These are phyloP conservation scores for Aureobasidium uvarum DNA, from an alignment of 2,329 filamentous ascomycete species.

Conservation along the genomic window DNA sequence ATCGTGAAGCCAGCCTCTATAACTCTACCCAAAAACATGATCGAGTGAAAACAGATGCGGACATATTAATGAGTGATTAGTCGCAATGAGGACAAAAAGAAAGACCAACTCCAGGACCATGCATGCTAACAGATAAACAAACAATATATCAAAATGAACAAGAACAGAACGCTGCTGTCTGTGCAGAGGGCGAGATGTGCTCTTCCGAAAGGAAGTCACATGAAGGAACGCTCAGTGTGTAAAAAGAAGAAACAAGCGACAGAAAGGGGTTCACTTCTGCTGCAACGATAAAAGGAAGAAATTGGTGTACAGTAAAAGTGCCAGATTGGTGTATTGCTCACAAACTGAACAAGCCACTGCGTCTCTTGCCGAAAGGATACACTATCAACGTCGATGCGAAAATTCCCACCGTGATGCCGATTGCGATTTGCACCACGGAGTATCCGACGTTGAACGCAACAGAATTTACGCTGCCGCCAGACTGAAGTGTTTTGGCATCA, in stretches of 20 bases:
- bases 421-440: conserved; percentile 51
- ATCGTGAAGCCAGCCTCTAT: not conserved
- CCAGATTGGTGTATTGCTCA: conserved; percentile 18
- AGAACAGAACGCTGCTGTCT: not conserved
- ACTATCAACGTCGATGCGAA: conserved; percentile 51
- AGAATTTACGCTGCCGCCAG: conserved; percentile 40
- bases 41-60: not conserved
- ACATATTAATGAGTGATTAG: conserved; percentile 3
- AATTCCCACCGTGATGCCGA: conserved; percentile 52
- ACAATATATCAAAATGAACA: not conserved
- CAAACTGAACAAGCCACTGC: conserved; percentile 47
- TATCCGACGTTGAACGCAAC: conserved; percentile 51
- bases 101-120: not conserved
- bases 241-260: not conserved
- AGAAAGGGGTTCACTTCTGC: not conserved
- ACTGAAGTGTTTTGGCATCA: conserved; percentile 38
- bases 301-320: not conserved
- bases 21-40: not conserved
- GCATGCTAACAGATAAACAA: not conserved
- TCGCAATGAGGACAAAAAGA: not conserved
- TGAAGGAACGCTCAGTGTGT: not conserved
- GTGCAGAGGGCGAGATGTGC: not conserved
- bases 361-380: conserved; percentile 51
- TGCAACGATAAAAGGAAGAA: not conserved
- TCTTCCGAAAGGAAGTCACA: not conserved